These are phyloP conservation scores for Acorus calamus DNA, from an alignment of 106 monocot genomes.

Conservation along the genomic window DNA sequence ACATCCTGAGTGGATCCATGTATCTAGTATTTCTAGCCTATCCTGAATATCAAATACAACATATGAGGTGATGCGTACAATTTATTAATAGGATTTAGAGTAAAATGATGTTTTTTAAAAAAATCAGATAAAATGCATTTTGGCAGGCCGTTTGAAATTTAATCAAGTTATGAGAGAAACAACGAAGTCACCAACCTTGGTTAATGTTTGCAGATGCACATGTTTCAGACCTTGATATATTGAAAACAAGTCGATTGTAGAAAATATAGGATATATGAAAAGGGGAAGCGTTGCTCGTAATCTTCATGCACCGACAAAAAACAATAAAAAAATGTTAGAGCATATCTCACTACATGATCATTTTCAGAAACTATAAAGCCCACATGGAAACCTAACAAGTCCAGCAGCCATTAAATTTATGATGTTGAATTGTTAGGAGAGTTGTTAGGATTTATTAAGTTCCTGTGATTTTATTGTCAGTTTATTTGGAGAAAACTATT, in stretches of 20 bases:
- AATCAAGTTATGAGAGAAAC: background rate
- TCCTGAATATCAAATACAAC: slow-evolving; percentile 3
- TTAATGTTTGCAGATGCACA: slow-evolving; percentile 24
- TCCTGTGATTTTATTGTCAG: no score
- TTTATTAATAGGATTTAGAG: background rate
- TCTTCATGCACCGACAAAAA: background rate
- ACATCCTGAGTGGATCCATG: slow-evolving; percentile 13
- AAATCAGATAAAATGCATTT: background rate
- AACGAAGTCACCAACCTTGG: slow-evolving; percentile 12
- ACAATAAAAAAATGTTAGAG: no score
- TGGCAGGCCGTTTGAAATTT: no score
- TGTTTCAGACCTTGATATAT: slow-evolving; percentile 18
- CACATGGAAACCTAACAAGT: no score
- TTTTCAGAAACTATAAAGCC: no score
- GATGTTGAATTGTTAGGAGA: no score
- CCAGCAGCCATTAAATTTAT: no score
- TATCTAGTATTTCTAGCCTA: slow-evolving; percentile 24
- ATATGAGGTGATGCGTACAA: no score
- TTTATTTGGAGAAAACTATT: no score
- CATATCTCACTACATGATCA: no score
- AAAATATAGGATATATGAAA: slow-evolving; percentile 16
- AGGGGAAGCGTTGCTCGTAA: slow-evolving; percentile 12
- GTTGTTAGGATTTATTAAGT: no score
- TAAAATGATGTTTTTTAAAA: background rate
- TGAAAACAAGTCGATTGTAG: slow-evolving; percentile 19